These are phyloP conservation scores for Moniliella sp. DNA, from an alignment of 1,284 basidiomycete species.

Conservation along the genomic window DNA sequence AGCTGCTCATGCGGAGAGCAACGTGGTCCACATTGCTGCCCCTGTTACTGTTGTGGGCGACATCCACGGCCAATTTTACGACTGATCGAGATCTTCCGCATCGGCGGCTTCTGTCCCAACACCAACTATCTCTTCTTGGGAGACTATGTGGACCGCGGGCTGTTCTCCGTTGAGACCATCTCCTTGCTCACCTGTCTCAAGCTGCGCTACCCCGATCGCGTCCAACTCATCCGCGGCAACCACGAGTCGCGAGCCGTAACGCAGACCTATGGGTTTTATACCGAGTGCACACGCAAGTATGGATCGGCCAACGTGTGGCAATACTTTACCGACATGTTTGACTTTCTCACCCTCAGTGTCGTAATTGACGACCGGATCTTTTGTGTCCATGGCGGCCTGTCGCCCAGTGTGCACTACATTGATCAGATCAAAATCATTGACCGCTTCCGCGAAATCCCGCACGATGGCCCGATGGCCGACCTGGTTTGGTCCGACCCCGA, in stretches of 20 bases:
- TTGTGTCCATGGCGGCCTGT: constrained; percentile 83
- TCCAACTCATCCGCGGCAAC: constrained; percentile 90
- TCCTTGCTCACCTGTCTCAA: constrained; percentile 90
- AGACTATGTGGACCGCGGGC: constrained; percentile 57
- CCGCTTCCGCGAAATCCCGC: constrained; percentile 94
- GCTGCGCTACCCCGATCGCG: constrained; percentile 81
- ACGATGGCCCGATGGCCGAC: constrained; percentile 99
- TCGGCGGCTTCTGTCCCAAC: constrained; percentile 83
- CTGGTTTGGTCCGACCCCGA: constrained; percentile 99
- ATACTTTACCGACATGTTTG: constrained; percentile 99
- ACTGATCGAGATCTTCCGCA: constrained; percentile 96
- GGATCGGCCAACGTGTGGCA: constrained; percentile 78
- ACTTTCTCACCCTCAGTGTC: constrained; percentile 85
- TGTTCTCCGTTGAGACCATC: constrained; percentile 96
- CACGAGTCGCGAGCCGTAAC: constrained; percentile 95
- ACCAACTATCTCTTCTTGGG: constrained; percentile 62
- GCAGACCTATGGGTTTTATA: constrained; percentile 97
- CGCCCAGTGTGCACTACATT: constrained; percentile 91
- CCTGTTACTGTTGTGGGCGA: constrained; percentile 99
- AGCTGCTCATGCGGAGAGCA: constrained; percentile 92
- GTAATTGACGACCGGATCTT: constrained; percentile 98
- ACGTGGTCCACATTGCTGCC: constrained; percentile 87
- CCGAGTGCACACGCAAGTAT: constrained; percentile 92
- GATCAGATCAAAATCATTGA: constrained; percentile 99
- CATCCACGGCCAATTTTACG: constrained; percentile 98